These are phyloP conservation scores for Orobanche coerulescens DNA, from an alignment of 257 asterid species.

Conservation along the genomic window DNA sequence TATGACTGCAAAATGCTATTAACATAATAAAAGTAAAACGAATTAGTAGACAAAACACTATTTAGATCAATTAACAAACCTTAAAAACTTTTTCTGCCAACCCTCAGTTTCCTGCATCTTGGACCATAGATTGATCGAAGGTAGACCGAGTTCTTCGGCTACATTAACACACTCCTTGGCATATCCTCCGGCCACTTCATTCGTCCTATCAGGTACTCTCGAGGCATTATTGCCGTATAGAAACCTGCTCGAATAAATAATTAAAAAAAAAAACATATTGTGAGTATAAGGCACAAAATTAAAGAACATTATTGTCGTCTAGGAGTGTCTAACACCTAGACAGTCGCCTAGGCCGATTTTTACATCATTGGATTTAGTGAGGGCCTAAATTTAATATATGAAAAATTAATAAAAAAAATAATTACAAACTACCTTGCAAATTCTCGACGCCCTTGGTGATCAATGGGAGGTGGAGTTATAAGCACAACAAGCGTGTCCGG, in stretches of 20 bases:
- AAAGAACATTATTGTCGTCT: too few species aligned
- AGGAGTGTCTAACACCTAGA: too few species aligned
- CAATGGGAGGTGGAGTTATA: conserved; percentile 83
- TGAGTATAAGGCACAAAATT: neutral
- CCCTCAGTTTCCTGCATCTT: conserved; percentile 78
- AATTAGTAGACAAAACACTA: neutral
- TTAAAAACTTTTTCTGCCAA: conserved; percentile 58
- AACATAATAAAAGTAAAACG: neutral
- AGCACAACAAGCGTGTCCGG: conserved; percentile 55
- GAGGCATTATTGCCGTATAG: conserved; percentile 68
- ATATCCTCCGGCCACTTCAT: conserved; percentile 53
- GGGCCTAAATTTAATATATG: too few species aligned
- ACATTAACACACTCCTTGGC: conserved; percentile 60
- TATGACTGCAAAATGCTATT: too few species aligned
- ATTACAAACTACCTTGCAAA: conserved; percentile 56
- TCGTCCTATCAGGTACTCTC: conserved; percentile 61
- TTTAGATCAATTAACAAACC: conserved; percentile 22
- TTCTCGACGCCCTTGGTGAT: conserved; percentile 64
- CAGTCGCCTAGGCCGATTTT: too few species aligned
- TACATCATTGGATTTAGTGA: too few species aligned
- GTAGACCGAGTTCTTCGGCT: conserved; percentile 67
- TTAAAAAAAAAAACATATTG: neutral
- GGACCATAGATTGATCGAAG: conserved; percentile 78
- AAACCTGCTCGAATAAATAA: conserved; percentile 39
- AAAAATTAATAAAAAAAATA: neutral